Base-by-base conservation (phyloP, 495 filamentous ascomycete genomes). In the Pseudevernia furfuracea region DNA sequence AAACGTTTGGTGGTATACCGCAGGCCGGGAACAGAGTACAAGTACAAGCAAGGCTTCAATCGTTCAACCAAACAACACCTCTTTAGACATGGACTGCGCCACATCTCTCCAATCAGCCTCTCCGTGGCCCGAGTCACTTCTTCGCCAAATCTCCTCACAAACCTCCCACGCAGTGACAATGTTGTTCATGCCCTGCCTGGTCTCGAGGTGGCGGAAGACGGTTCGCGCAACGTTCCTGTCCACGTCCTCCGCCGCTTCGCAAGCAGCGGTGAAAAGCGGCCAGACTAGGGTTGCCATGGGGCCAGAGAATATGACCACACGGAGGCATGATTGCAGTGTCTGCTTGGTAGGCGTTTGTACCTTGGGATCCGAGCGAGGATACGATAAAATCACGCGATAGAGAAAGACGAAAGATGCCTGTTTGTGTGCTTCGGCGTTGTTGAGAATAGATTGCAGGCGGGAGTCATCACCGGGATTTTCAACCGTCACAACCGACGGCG, bases 351-450 rank as follows among this genome's bases (percentile, higher is more conserved):
- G 81, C 38, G 71, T 74, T 65, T 86, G 83, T 19, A 86, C 80
- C 17, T 74, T 69, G 15, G 73, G 59, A 58, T 81, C 76, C 5
- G 68, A 69, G 41, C 82, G 75, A 23, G 78, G 68, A 52, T 74
- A 74, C 15, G 70, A 69, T 62, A 80, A 77, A 32, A 85, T 77
- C 28, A 77, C 81, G 58, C 84, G 81, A 68, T 85, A 84, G 32
- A 87, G 78, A 66, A 85, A 85, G 5, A 86, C 81, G 61, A 84
- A 80, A 9, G 81, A 80, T 21, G 81, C 81, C 64, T 86, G 82
- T 17, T 82, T 82, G 67, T 86, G 85, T 11, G 84, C 84, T 58
- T 85, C 76, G 17, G 84, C 82, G 66, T 85, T 86, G 71, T 84
- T 80, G 12, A 83, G 67, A 60, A 84, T 83, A n/a, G 69, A 69